phyloP scores from a whole-genome alignment of 441 rosid species.

The Monsonia emarginata region DNA sequence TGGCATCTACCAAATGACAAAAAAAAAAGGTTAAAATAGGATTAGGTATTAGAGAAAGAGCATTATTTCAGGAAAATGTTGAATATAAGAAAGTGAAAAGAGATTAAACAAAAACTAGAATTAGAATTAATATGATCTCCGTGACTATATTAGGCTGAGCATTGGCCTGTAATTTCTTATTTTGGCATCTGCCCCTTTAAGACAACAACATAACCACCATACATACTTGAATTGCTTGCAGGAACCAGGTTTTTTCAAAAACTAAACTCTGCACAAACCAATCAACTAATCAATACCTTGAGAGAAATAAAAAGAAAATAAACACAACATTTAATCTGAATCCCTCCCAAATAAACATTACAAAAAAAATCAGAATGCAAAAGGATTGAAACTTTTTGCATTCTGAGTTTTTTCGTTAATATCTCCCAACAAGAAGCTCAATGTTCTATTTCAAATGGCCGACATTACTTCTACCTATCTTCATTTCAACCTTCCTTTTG shows the following conservation, averaged over 20 bases:
- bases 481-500: background rate
- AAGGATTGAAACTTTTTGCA: conserved; percentile 5
- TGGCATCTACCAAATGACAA: no score
- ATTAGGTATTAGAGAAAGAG: background rate
- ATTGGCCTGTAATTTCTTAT: background rate
- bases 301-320: background rate
- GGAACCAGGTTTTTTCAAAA: background rate
- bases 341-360: background rate
- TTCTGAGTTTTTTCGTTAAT: background rate
- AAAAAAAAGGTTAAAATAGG: background rate
- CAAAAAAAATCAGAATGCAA: background rate
- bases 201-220: background rate
- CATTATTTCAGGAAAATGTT: background rate
- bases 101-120: background rate
- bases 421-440: background rate
- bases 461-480: background rate
- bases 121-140: background rate
- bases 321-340: background rate
- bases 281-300: background rate
- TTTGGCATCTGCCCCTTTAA: background rate
- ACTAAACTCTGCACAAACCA: background rate
- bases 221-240: background rate
- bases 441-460: background rate
- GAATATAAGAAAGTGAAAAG: background rate
- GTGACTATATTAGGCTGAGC: background rate